Conservation (phyloP, 1,284 basidiomycete species). For the Boletus holoroseus region DNA sequence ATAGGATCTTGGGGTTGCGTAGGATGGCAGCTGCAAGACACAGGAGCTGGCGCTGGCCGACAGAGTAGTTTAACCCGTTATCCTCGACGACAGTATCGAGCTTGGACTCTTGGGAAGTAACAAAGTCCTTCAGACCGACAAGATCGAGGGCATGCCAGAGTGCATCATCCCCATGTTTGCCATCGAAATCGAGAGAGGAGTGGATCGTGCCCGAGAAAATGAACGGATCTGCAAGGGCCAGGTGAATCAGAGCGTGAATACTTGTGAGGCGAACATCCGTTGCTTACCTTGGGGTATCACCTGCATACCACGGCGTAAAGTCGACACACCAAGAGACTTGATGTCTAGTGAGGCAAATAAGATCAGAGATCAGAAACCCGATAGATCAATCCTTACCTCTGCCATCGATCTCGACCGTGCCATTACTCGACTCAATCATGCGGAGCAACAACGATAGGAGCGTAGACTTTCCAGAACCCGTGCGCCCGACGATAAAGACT, state of each 20-base stretch:
- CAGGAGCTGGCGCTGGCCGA: slow-evolving; percentile 32
- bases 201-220: slow-evolving; percentile 33
- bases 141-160: slow-evolving; percentile 32
- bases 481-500: slow-evolving; percentile 90
- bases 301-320: slow-evolving; percentile 28
- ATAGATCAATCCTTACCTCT: slow-evolving; percentile 16
- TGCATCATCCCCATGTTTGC: slow-evolving; percentile 21
- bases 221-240: slow-evolving; percentile 24
- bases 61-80: slow-evolving; percentile 32
- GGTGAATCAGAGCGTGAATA: not conserved
- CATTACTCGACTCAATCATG: slow-evolving; percentile 27
- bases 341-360: slow-evolving; percentile 17
- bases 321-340: slow-evolving; percentile 28
- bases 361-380: not conserved
- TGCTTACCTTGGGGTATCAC: slow-evolving; percentile 30
- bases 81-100: slow-evolving; percentile 29
- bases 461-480: slow-evolving; percentile 92
- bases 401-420: slow-evolving; percentile 29
- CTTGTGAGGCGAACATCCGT: not conserved
- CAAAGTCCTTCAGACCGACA: slow-evolving; percentile 29
- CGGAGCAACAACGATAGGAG: slow-evolving; percentile 40
- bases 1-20: slow-evolving; percentile 42
- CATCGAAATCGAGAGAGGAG: slow-evolving; percentile 27
- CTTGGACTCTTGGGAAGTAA: slow-evolving; percentile 24
- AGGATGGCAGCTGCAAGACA: slow-evolving; percentile 41